These are phyloP conservation scores for Neurospora sp. DNA, from an alignment of 495 filamentous ascomycete genomes.

Conservation along the genomic window DNA sequence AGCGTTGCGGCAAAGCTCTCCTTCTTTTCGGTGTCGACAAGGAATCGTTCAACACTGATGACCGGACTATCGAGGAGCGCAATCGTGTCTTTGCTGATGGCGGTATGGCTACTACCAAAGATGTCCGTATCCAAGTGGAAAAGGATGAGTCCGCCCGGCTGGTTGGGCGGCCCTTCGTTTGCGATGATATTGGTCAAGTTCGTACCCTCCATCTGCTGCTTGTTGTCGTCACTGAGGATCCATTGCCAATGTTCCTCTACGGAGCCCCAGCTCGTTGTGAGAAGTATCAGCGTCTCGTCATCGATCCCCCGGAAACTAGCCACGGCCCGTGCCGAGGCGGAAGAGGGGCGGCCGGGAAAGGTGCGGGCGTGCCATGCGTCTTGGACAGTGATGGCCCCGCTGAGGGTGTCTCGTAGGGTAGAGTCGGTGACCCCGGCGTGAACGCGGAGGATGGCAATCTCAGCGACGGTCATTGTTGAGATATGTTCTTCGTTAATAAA, in stretches of 20 bases:
- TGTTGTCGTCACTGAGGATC: conserved; percentile 31
- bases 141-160: conserved; percentile 21
- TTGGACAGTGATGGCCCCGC: conserved; percentile 18
- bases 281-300: conserved; percentile 35
- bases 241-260: conserved; percentile 38
- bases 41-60: conserved; percentile 34
- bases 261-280: conserved; percentile 44
- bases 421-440: conserved; percentile 13
- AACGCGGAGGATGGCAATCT: conserved; percentile 40
- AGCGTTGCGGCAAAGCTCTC: conserved; percentile 31
- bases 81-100: conserved; percentile 6
- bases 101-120: conserved; percentile 10
- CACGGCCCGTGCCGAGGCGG: conserved; percentile 14
- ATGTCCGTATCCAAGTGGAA: conserved; percentile 31
- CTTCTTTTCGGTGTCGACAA: conserved; percentile 32
- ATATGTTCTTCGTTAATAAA: neutral
- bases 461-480: conserved; percentile 40
- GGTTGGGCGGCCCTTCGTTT: conserved; percentile 22
- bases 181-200: conserved; percentile 15
- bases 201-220: conserved; percentile 6
- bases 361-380: conserved; percentile 28
- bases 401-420: conserved; percentile 18
- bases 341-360: conserved; percentile 15
- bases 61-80: conserved; percentile 32
- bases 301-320: conserved; percentile 37